A percentile compares a stretch with the other conserved stretches of the same genome.
Conservation (phyloP, 768 basidiomycete species). For the Lentinula boryana region DNA sequence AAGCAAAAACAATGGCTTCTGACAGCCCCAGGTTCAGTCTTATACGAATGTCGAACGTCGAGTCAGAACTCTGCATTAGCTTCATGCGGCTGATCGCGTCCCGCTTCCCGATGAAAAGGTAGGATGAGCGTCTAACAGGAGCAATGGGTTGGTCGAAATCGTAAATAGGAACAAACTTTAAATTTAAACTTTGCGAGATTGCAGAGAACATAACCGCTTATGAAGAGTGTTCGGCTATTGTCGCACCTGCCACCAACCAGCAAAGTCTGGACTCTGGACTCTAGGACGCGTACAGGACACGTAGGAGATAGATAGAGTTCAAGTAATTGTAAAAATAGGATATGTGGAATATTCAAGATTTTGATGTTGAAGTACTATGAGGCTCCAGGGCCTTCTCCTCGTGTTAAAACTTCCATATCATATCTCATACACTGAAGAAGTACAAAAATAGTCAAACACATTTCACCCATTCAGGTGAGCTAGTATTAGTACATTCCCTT, state of each 20-base stretch:
- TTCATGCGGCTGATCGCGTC: background rate
- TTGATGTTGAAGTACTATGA: background rate
- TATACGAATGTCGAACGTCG: background rate
- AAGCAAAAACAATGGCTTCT: background rate
- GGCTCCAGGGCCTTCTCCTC: no score
- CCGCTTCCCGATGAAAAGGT: background rate
- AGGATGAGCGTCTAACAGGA: background rate
- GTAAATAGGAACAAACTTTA: no score
- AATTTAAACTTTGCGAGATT: slow-evolving; percentile 11
- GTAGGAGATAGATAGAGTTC: no score
- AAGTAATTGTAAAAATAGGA: no score
- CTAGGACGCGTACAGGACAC: background rate
- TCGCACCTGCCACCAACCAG: background rate
- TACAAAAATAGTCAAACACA: no score
- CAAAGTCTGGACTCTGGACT: no score
- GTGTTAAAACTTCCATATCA: no score
- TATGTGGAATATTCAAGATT: no score
- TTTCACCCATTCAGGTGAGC: no score
- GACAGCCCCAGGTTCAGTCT: background rate
- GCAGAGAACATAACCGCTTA: background rate
- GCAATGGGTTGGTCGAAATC: no score
- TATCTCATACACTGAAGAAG: no score
- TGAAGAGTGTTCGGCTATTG: background rate
- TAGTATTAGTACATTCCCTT: no score
- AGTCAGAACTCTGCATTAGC: background rate